phyloP scores from a whole-genome alignment of 2,329 filamentous ascomycete genomes.

The Pseudovirgaria hyperparasitica region DNA sequence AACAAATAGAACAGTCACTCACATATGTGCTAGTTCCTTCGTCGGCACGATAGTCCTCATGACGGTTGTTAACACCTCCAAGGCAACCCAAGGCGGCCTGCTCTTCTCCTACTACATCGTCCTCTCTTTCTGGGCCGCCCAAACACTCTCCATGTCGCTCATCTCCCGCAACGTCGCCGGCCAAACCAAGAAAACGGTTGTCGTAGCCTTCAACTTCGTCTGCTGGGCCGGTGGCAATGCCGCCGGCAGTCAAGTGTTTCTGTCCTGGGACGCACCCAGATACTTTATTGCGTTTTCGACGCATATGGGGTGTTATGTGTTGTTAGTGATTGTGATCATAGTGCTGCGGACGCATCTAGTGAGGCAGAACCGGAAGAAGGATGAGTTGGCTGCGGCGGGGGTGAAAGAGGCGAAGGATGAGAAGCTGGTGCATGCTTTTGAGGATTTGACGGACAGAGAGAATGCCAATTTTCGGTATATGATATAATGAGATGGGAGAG shows the following conservation, averaged over 20 bases:
- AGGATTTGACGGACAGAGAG: constrained; percentile 50
- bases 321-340: constrained; percentile 45
- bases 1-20: constrained; percentile 2
- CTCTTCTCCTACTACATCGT: constrained; percentile 65
- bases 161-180: constrained; percentile 58
- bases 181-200: constrained; percentile 59
- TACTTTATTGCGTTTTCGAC: constrained; percentile 60
- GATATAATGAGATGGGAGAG: constrained; percentile 14
- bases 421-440: constrained; percentile 41
- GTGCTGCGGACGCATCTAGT: constrained; percentile 46
- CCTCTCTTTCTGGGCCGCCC: constrained; percentile 64
- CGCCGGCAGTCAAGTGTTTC: constrained; percentile 37
- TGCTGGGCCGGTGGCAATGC: constrained; percentile 58
- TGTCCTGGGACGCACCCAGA: constrained; percentile 42
- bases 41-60: constrained; percentile 61
- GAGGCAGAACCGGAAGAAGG: constrained; percentile 46
- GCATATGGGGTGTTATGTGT: constrained; percentile 55
- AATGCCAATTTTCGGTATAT: constrained; percentile 50
- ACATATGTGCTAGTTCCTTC: constrained; percentile 49
- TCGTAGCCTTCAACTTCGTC: constrained; percentile 57
- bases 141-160: constrained; percentile 54
- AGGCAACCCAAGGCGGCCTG: constrained; percentile 50
- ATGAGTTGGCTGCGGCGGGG: constrained; percentile 32
- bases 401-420: constrained; percentile 28
- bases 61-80: constrained; percentile 47